phyloP scores from a whole-genome alignment of 208 protist genomes.

The Vickermania ingenoplastis region DNA sequence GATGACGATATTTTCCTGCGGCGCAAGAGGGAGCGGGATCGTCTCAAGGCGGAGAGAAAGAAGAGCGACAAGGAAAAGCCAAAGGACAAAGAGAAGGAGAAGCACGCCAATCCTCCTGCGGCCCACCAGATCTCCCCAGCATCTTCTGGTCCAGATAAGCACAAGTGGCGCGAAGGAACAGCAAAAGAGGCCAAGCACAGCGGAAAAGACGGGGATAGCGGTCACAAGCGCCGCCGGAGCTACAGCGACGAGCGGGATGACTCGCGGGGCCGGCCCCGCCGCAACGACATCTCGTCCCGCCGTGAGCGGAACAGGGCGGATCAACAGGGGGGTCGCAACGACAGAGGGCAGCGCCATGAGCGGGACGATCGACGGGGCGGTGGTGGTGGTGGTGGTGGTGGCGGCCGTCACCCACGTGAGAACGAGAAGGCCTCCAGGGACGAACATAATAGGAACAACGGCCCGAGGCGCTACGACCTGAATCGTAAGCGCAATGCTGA shows the following conservation, averaged over 20 bases:
- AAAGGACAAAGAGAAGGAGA: background rate
- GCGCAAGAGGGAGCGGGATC: background rate
- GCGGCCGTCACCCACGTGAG: no score
- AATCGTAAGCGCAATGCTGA: slow-evolving; percentile 1
- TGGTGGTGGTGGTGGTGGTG: background rate
- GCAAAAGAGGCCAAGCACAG: background rate
- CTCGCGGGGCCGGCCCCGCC: background rate
- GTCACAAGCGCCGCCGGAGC: background rate
- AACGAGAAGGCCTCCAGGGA: no score
- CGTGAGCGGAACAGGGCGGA: no score
- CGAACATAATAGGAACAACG: no score
- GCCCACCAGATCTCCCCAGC: no score
- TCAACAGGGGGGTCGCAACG: background rate
- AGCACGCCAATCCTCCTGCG: background rate
- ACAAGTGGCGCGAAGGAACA: background rate
- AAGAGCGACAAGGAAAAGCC: background rate
- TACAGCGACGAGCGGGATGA: background rate
- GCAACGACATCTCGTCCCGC: no score
- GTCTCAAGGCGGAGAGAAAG: background rate
- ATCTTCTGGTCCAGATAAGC: no score
- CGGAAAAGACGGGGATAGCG: background rate
- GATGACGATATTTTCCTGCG: background rate
- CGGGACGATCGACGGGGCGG: background rate
- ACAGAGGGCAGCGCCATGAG: background rate
- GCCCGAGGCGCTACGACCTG: slow-evolving; percentile 4